Evolutionary conservation across 2,329 filamentous ascomycete species (phyloP).

Genomic region (Aplosporella prunicola): DNA sequence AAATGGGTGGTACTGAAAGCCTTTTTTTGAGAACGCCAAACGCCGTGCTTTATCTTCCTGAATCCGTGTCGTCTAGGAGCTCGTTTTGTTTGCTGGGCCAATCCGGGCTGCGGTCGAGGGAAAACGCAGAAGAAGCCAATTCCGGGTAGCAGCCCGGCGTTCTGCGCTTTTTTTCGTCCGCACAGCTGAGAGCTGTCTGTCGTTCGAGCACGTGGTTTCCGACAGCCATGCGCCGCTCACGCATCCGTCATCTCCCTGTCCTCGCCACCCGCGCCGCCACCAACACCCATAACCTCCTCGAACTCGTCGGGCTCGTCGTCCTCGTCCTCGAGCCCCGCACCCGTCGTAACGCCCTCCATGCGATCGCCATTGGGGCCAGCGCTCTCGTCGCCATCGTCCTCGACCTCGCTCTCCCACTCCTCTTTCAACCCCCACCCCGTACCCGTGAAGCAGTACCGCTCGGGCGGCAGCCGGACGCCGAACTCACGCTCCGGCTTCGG

Average conservation of each 20-base stretch:
- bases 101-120: too few species aligned
- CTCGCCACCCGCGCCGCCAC: slow-evolving; percentile 18
- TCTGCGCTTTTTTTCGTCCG: too few species aligned
- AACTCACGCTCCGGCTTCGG: slow-evolving; percentile 47
- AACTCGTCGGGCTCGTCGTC: slow-evolving; percentile 37
- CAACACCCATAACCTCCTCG: slow-evolving; percentile 29
- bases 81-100: too few species aligned
- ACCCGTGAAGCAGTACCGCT: slow-evolving; percentile 52
- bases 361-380: slow-evolving; percentile 19
- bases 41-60: too few species aligned
- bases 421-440: slow-evolving; percentile 48
- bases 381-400: slow-evolving; percentile 30
- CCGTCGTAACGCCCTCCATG: slow-evolving; percentile 19
- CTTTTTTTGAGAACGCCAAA: too few species aligned
- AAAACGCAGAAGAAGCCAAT: too few species aligned
- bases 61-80: too few species aligned
- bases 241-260: slow-evolving; percentile 25
- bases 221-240: too few species aligned
- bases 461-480: slow-evolving; percentile 51
- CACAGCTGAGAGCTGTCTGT: too few species aligned
- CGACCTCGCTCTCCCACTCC: slow-evolving; percentile 48
- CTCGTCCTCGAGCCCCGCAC: slow-evolving; percentile 25
- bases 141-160: too few species aligned
- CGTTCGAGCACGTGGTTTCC: too few species aligned
- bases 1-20: too few species aligned